Conservation (phyloP, 805 yeast genomes). For the Yamadazyma ubonensis region DNA sequence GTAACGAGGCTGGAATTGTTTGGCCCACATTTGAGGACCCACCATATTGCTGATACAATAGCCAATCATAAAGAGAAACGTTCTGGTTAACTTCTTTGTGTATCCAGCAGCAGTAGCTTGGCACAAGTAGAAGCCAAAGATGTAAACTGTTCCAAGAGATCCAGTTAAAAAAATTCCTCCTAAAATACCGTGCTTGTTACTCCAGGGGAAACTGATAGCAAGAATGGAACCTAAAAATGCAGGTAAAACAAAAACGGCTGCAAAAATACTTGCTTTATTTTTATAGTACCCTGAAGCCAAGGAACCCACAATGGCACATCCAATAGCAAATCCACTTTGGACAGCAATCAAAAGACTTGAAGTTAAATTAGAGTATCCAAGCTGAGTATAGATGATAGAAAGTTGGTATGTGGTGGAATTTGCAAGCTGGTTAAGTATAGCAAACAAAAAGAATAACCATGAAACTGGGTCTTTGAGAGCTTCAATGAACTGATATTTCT, state of each 20-base stretch:
- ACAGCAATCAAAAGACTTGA: constrained; percentile 43
- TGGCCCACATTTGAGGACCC: constrained; percentile 57
- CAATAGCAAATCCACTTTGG: constrained; percentile 54
- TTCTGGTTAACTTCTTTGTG: constrained; percentile 51
- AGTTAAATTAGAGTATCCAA: constrained; percentile 38
- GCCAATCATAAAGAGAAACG: constrained; percentile 43
- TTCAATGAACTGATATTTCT: constrained; percentile 50
- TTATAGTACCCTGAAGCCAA: constrained; percentile 30
- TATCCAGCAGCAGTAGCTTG: constrained; percentile 34
- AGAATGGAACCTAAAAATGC: constrained; percentile 47
- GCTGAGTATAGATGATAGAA: constrained; percentile 44
- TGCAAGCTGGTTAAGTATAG: constrained; percentile 48
- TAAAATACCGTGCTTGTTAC: constrained; percentile 37
- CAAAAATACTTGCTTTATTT: constrained; percentile 37
- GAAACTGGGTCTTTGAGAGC: constrained; percentile 43
- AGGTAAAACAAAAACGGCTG: constrained; percentile 39
- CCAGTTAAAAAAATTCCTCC: constrained; percentile 51
- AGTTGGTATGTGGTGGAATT: constrained; percentile 56
- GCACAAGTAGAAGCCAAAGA: constrained; percentile 28
- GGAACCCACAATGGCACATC: constrained; percentile 40
- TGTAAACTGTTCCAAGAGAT: constrained; percentile 37
- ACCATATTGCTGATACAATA: constrained; percentile 51
- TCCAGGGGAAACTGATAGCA: constrained; percentile 45
- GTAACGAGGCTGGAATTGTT: constrained; percentile 42
- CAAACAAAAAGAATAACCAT: constrained; percentile 27